Evolutionary conservation across 2,329 filamentous ascomycete species (phyloP).

Genomic region (Neonectria hederae): DNA sequence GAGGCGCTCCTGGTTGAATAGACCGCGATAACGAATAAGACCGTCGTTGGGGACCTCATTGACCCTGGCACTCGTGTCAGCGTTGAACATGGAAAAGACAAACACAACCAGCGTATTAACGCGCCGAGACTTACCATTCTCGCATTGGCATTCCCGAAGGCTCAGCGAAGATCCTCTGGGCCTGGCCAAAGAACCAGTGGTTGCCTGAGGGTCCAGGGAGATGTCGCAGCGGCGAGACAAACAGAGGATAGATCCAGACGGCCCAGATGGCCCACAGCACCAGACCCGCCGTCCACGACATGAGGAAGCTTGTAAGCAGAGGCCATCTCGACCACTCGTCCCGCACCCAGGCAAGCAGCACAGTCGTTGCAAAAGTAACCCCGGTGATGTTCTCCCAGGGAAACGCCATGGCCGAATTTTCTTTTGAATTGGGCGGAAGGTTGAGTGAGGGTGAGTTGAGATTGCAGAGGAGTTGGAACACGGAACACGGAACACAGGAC

Average conservation of each 20-base stretch:
- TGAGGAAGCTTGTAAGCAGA: slow-evolving; percentile 48
- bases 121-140: slow-evolving; percentile 55
- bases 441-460: not conserved
- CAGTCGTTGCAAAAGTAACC: slow-evolving; percentile 37
- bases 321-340: slow-evolving; percentile 43
- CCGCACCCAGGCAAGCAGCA: slow-evolving; percentile 30
- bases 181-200: slow-evolving; percentile 62
- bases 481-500: slow-evolving; percentile 1
- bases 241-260: slow-evolving; percentile 58
- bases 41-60: slow-evolving; percentile 72
- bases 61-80: slow-evolving; percentile 59
- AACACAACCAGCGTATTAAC: not conserved
- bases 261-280: slow-evolving; percentile 52
- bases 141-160: slow-evolving; percentile 56
- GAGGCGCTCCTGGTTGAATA: slow-evolving; percentile 72
- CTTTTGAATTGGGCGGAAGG: not conserved
- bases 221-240: slow-evolving; percentile 59
- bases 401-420: slow-evolving; percentile 31
- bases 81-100: not conserved
- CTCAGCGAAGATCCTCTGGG: slow-evolving; percentile 48
- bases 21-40: slow-evolving; percentile 71
- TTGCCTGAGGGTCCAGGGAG: slow-evolving; percentile 56
- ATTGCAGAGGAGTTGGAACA: not conserved
- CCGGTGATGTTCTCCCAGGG: slow-evolving; percentile 39
- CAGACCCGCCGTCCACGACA: slow-evolving; percentile 49